Conservation (phyloP, 805 yeast species). For the Metschnikowia shivogae region DNA sequence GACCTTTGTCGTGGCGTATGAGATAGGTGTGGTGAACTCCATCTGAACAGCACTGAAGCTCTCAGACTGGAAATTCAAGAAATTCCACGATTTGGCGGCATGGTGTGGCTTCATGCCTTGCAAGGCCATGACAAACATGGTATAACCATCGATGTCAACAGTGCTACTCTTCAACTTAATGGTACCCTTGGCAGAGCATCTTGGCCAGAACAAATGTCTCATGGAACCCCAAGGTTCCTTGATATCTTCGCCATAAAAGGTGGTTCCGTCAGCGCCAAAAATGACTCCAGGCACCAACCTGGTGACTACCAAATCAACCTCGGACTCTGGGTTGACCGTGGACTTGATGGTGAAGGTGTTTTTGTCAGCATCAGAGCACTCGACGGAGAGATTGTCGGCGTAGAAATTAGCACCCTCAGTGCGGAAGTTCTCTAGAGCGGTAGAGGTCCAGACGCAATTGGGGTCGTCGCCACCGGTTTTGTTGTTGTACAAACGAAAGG, state of each 20-base stretch:
- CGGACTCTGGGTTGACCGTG: constrained; percentile 62
- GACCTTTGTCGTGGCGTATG: constrained; percentile 81
- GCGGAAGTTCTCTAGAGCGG: constrained; percentile 75
- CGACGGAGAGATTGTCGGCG: constrained; percentile 70
- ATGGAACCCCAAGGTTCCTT: constrained; percentile 93
- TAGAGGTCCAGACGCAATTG: constrained; percentile 81
- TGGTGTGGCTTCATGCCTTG: constrained; percentile 99
- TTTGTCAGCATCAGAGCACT: constrained; percentile 47
- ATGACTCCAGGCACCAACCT: constrained; percentile 75
- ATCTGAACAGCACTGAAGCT: constrained; percentile 73
- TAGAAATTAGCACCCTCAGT: constrained; percentile 72
- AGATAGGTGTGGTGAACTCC: constrained; percentile 93
- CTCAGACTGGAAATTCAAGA: constrained; percentile 79
- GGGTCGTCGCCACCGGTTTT: constrained; percentile 34
- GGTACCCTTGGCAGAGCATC: constrained; percentile 68
- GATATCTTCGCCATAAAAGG: constrained; percentile 80
- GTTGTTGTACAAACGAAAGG: constrained; percentile 71
- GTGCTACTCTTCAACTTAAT: constrained; percentile 41
- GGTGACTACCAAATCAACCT: constrained; percentile 63
- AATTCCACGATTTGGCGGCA: constrained; percentile 97
- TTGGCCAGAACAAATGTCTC: constrained; percentile 97
- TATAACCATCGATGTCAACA: constrained; percentile 41
- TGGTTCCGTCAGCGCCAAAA: constrained; percentile 83
- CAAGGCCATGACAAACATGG: constrained; percentile 92
- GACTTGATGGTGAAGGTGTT: constrained; percentile 51